Evolutionary conservation across 2,329 filamentous ascomycete species (phyloP), one percentile per base, ranked within the genome.

Genomic region (Epichloe uncinata): DNA sequence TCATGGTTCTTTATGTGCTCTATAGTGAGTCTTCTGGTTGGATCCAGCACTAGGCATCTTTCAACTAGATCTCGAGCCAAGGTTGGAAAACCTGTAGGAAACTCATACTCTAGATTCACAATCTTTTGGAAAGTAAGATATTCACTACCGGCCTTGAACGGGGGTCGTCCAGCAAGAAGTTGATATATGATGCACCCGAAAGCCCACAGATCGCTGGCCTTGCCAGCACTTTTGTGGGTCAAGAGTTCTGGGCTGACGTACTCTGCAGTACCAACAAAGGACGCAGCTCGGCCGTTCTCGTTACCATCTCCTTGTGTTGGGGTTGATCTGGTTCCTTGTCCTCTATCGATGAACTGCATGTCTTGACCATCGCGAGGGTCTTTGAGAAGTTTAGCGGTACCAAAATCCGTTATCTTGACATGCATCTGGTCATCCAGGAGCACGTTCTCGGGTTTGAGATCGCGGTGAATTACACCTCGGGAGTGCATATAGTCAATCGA

Each of bases 111-210:
- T 42, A 98, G 74, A 34, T 79, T 84, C 48, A 98, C 87, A 62
- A 98, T 98, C 68, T 97, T 98, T 65, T 98, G 93, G 63, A 98
- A 98, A 0, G 93, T 98, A 62, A 93, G 77, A 61, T 97, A 98
- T 64, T 98, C 93, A 57, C 95, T 96, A 13, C 78, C 85, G 40
- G 86, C 93, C 66, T 98, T 98, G 73, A 98, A 98, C 0, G 93
- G 93, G 5, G 93, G 93, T 53, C 93, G 77, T n/a, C 93, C 93
- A n/a, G 87, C 86, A 35, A 98, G 73, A 26, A 98, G 77, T 66
- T 98, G 93, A 65, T 95, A 98, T 55, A 98, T 82, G 58, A 98
- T 98, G 70, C 93, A 98, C 9, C 93, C 93, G 70, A 95, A 98
- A 2, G 93, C 93, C 93, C 93, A 98, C 46, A 98, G 69, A 68